Conservation (phyloP, 345 rosid species). For the Durio zibethinus region DNA sequence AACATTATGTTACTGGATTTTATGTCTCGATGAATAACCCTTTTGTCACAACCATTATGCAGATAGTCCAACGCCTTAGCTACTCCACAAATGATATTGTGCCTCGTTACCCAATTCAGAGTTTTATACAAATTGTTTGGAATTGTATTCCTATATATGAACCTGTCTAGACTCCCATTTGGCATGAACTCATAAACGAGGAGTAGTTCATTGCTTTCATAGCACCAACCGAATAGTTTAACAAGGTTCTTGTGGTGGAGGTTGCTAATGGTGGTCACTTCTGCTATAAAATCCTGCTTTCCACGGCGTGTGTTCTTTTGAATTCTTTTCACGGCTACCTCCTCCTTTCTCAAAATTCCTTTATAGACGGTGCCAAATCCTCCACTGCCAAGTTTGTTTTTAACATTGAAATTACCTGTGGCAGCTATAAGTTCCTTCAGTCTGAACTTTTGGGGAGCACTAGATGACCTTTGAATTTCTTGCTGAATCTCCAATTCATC, state of each 20-base stretch:
- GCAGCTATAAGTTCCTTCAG: slow-evolving; percentile 53
- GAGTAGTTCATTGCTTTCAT: slow-evolving; percentile 49
- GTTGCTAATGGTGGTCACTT: slow-evolving; percentile 68
- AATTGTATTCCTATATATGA: slow-evolving; percentile 31
- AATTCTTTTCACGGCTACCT: slow-evolving; percentile 65
- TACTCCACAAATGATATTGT: slow-evolving; percentile 41
- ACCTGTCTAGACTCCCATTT: slow-evolving; percentile 61
- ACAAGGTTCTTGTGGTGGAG: slow-evolving; percentile 66
- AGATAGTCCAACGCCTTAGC: slow-evolving; percentile 70
- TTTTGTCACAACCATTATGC: slow-evolving; percentile 59
- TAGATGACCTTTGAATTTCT: neutral
- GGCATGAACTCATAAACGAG: slow-evolving; percentile 70
- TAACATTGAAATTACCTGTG: slow-evolving; percentile 45
- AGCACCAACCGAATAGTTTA: slow-evolving; percentile 74
- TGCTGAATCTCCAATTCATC: neutral
- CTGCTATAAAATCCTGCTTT: slow-evolving; percentile 72
- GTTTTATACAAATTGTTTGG: slow-evolving; percentile 10
- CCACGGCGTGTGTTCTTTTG: slow-evolving; percentile 61
- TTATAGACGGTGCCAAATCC: slow-evolving; percentile 79
- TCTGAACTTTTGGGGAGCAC: slow-evolving; percentile 29
- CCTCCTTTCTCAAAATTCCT: slow-evolving; percentile 43
- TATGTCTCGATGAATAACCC: slow-evolving; percentile 65
- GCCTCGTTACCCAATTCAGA: slow-evolving; percentile 56
- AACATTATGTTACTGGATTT: slow-evolving; percentile 79
- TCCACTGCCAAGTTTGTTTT: slow-evolving; percentile 65